Conservation (phyloP, 2,329 filamentous ascomycete genomes). For the Talaromyces sp. region DNA sequence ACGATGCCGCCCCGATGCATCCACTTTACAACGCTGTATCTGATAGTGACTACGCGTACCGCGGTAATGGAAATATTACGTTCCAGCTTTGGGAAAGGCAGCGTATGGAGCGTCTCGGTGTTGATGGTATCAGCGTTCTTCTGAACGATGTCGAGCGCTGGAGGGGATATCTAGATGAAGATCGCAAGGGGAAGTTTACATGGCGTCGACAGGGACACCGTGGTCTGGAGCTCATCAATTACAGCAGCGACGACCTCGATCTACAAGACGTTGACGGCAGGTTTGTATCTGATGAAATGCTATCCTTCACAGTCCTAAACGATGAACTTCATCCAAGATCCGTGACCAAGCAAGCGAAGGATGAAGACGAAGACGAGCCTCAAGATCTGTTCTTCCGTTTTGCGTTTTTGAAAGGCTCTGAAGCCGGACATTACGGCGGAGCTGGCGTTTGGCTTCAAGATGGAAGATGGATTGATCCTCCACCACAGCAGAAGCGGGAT, state of each 20-base stretch:
- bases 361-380: slow-evolving; percentile 32
- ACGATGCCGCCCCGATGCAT: slow-evolving; percentile 21
- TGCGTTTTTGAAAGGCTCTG: slow-evolving; percentile 45
- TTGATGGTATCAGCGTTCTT: slow-evolving; percentile 60
- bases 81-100: slow-evolving; percentile 44
- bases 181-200: slow-evolving; percentile 49
- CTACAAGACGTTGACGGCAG: neutral
- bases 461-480: slow-evolving; percentile 34
- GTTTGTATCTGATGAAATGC: neutral
- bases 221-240: slow-evolving; percentile 36
- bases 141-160: slow-evolving; percentile 65
- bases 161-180: slow-evolving; percentile 55
- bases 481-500: slow-evolving; percentile 23
- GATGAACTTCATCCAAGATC: slow-evolving; percentile 19
- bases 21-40: slow-evolving; percentile 8
- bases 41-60: slow-evolving; percentile 27
- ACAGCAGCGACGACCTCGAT: neutral
- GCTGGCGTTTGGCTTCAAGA: slow-evolving; percentile 42
- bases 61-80: slow-evolving; percentile 48
- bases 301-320: neutral
- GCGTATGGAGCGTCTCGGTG: slow-evolving; percentile 40
- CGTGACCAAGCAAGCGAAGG: slow-evolving; percentile 16
- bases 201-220: slow-evolving; percentile 48
- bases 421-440: slow-evolving; percentile 40
- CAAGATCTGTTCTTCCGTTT: slow-evolving; percentile 50